Evolutionary conservation across 2,329 filamentous ascomycete genomes (phyloP).

Genomic region (Mariannaea elegans): DNA sequence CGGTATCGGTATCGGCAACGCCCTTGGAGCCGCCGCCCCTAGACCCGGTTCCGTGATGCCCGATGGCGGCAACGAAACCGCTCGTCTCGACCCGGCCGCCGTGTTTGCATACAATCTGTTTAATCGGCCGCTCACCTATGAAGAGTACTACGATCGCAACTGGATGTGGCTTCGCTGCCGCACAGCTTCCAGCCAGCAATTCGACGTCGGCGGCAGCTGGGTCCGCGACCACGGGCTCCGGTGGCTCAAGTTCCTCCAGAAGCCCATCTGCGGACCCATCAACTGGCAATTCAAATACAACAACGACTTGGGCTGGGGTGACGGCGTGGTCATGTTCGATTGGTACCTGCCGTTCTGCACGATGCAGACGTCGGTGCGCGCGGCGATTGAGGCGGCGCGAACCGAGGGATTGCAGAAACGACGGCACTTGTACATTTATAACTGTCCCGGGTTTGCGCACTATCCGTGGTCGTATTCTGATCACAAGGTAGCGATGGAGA

Average conservation of each 20-base stretch:
- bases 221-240: neutral
- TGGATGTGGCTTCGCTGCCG: constrained; percentile 33
- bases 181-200: neutral
- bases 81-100: neutral
- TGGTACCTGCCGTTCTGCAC: constrained; percentile 16
- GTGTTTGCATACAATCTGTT: neutral
- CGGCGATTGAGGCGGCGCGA: constrained; percentile 8
- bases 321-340: constrained; percentile 19
- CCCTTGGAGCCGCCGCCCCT: too few species aligned
- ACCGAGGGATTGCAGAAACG: neutral
- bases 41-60: too few species aligned
- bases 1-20: too few species aligned
- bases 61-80: too few species aligned
- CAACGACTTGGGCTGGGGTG: constrained; percentile 28
- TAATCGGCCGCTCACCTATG: constrained; percentile 12
- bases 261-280: constrained; percentile 1
- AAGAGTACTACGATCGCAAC: constrained; percentile 30
- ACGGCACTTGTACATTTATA: constrained; percentile 20
- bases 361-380: neutral
- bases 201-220: constrained; percentile 29
- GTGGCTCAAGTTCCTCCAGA: neutral
- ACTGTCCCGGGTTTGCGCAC: constrained; percentile 15
- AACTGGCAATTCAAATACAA: constrained; percentile 25
- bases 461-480: constrained; percentile 13
- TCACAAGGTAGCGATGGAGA: neutral